Base-by-base conservation (phyloP, 768 basidiomycete species). In the Suillus lakei region DNA sequence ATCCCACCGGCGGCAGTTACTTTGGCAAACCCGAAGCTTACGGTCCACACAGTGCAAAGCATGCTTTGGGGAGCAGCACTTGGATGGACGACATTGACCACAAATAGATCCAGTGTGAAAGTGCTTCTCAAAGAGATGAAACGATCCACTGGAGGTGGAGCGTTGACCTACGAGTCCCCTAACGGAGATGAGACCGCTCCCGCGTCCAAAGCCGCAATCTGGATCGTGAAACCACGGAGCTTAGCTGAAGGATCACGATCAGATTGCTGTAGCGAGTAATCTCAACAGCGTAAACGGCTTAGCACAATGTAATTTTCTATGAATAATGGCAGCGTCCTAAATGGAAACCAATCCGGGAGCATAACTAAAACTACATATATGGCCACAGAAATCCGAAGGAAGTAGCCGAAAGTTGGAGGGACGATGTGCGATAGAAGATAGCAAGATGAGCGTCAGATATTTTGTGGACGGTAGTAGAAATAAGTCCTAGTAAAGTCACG, bases 11-110 rank as follows among this genome's bases (percentile, higher is more conserved):
- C 87, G 1, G 76, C 78, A 3, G 85, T 85, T 26, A 86, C 84
- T 26, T 85, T 81, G 64, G 82, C 81, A 23, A 87, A 88, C 66
- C 82, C 85, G 1, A 84, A 84, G 36, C 77, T 93, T 38, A 94
- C 93, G 0, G 84, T 84, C 10, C 94, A 96, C 73, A 96, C 95
- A 0, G 85, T 92, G 10, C 83, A 86, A 63, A 92, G 90, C 62
- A 80, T 95, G 79, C 77, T 88, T 23, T 86, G 85, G 72, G 95
- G 94, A 18, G 86, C 90, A 0, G 78, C 78, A 44, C 77, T 84
- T 32, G 88, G 89, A 0, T 90, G 91, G 91, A 96, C 95, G 67
- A 93, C 92, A n/a, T 79, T 96, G 56, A 96, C 94, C 5, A 93
- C 93, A 10, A 96, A 97, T 69, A 83, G 86, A 68, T 84, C 89